Conservation (phyloP, 331 rosid genomes). For the Phaseolus coccineus region DNA sequence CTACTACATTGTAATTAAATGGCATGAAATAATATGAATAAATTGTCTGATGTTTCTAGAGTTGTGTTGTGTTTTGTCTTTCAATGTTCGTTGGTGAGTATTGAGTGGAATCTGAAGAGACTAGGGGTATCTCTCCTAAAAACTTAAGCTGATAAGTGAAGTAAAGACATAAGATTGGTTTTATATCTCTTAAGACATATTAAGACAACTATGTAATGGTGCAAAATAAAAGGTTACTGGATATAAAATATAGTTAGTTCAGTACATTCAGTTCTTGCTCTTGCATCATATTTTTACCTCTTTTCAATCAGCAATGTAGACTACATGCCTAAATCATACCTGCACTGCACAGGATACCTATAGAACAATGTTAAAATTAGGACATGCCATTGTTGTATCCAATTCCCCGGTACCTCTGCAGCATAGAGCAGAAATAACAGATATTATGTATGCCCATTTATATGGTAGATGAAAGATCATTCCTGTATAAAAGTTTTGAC, state of each 20-base stretch:
- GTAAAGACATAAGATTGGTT: conserved; percentile 18
- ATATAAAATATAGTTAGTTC: conserved; percentile 2
- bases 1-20: conserved; percentile 4
- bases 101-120: background rate
- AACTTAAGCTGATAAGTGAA: background rate
- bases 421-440: background rate
- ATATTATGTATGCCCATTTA: background rate
- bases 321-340: background rate
- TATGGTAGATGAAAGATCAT: background rate
- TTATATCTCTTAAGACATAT: background rate
- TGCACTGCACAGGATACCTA: background rate
- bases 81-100: background rate
- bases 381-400: background rate
- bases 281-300: background rate
- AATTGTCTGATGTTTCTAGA: conserved; percentile 1
- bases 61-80: conserved; percentile 5
- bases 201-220: background rate
- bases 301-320: background rate
- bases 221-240: background rate
- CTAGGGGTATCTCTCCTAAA: background rate
- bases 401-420: background rate
- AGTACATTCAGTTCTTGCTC: background rate
- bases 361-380: background rate
- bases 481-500: background rate
- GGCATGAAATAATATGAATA: background rate